A percentile compares a stretch with the other conserved stretches of the same genome.
Evolutionary conservation across 2,329 filamentous ascomycete species (phyloP).

Genomic region (Macrophomina tecta): DNA sequence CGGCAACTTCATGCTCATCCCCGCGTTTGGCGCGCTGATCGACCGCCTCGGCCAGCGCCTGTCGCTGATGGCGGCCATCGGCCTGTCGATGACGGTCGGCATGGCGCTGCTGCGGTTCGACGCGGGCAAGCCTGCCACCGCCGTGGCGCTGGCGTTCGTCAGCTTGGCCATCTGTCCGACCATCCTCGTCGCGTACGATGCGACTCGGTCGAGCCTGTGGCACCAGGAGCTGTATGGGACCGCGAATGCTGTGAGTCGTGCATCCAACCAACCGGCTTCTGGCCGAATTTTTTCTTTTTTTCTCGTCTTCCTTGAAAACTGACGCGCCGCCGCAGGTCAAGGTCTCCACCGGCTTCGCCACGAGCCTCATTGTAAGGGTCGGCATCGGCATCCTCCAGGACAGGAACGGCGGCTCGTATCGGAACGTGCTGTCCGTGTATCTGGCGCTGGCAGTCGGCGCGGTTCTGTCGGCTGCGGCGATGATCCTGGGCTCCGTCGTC

Average conservation of each 20-base stretch:
- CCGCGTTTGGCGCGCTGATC: slow-evolving; percentile 61
- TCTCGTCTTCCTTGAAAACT: background rate
- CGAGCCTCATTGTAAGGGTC: slow-evolving; percentile 65
- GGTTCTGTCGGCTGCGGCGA: background rate
- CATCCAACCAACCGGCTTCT: background rate
- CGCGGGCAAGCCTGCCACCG: slow-evolving; percentile 56
- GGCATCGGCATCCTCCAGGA: slow-evolving; percentile 66
- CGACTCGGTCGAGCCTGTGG: slow-evolving; percentile 66
- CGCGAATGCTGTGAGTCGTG: slow-evolving; percentile 54
- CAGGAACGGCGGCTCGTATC: slow-evolving; percentile 61
- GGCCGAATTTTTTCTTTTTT: too few relatives aligned
- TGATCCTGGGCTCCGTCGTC: background rate
- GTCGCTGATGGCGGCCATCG: slow-evolving; percentile 53
- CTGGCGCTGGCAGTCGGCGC: slow-evolving; percentile 49
- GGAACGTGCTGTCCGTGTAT: slow-evolving; percentile 62
- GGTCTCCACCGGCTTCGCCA: slow-evolving; percentile 67
- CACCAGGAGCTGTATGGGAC: slow-evolving; percentile 66
- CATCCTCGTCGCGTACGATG: slow-evolving; percentile 65
- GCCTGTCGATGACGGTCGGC: slow-evolving; percentile 57
- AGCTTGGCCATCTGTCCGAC: slow-evolving; percentile 62
- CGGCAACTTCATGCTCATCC: slow-evolving; percentile 63
- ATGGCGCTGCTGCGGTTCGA: slow-evolving; percentile 63
- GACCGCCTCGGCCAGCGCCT: slow-evolving; percentile 63
- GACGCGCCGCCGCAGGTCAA: slow-evolving; percentile 50
- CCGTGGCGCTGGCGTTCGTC: slow-evolving; percentile 65